phyloP scores from a whole-genome alignment of 2,329 filamentous ascomycete genomes.

The Alternaria consortialis region DNA sequence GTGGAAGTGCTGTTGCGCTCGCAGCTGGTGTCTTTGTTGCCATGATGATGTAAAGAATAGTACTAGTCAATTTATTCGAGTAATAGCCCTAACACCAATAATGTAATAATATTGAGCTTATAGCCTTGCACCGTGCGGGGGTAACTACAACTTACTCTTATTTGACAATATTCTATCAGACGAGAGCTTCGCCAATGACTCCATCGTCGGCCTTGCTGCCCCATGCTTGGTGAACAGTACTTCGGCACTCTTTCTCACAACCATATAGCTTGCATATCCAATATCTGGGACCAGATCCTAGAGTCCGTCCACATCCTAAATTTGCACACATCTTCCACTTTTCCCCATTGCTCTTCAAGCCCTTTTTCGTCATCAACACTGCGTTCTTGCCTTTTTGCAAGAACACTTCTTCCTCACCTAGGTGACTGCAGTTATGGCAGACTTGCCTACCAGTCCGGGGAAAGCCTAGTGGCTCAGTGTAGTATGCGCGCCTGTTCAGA shows the following conservation, averaged over 20 bases:
- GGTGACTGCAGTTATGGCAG: conserved; percentile 25
- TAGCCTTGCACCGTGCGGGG: neutral
- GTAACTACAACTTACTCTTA: neutral
- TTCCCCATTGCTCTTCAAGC: conserved; percentile 10
- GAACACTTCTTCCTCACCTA: conserved; percentile 14
- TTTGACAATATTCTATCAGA: neutral
- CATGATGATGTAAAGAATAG: conserved; percentile 14
- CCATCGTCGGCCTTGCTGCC: neutral
- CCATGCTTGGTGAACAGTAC: conserved; percentile 24
- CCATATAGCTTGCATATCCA: conserved; percentile 26
- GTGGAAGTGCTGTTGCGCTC: conserved; percentile 14
- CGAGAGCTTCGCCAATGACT: neutral
- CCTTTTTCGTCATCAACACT: conserved; percentile 25
- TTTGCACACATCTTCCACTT: conserved; percentile 21
- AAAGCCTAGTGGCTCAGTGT: neutral
- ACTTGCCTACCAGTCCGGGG: conserved; percentile 4
- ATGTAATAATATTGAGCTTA: neutral
- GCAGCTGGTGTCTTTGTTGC: conserved; percentile 22
- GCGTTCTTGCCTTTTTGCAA: conserved; percentile 20
- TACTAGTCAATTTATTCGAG: neutral
- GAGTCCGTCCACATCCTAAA: conserved; percentile 12
- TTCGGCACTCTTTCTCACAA: conserved; percentile 30
- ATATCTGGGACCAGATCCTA: conserved; percentile 33
- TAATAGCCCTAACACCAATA: neutral
- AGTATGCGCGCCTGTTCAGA: neutral